Conservation (phyloP, 345 rosid species). For the Geranium brycei region DNA sequence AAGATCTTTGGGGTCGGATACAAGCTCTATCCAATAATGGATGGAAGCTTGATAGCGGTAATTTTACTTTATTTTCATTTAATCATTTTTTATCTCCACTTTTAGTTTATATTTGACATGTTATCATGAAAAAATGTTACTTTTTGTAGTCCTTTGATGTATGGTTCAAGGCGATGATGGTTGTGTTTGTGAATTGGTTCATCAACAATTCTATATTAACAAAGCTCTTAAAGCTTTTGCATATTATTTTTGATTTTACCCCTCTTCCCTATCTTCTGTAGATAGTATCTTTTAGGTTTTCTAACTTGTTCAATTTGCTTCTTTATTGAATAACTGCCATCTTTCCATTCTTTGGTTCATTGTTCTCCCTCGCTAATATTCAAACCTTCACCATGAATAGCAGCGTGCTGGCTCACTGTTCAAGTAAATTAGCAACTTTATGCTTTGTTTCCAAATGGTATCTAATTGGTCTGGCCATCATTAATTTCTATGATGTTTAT, state of each 20-base stretch:
- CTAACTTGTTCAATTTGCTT: background rate
- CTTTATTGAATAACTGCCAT: no score
- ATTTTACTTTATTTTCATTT: conserved; percentile 6
- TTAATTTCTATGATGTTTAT: no score
- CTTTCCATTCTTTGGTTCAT: no score
- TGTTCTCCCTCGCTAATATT: no score
- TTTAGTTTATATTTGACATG: background rate
- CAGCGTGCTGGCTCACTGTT: no score
- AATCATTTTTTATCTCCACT: background rate
- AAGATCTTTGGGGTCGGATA: conserved; percentile 75
- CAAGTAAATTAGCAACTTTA: no score
- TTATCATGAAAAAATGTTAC: background rate
- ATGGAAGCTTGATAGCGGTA: conserved; percentile 96
- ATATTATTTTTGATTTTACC: no score
- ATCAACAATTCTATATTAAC: background rate
- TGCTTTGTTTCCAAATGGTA: no score
- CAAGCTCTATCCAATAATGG: conserved; percentile 62
- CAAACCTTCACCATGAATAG: no score
- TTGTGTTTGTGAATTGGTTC: background rate
- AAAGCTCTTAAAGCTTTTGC: background rate
- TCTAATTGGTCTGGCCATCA: no score
- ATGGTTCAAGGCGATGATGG: background rate
- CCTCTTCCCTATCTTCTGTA: background rate
- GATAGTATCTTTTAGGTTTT: background rate
- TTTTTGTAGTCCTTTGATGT: background rate